These are phyloP conservation scores for Pinus tabuliformis DNA, from an alignment of 75 land plant species.

Conservation along the genomic window DNA sequence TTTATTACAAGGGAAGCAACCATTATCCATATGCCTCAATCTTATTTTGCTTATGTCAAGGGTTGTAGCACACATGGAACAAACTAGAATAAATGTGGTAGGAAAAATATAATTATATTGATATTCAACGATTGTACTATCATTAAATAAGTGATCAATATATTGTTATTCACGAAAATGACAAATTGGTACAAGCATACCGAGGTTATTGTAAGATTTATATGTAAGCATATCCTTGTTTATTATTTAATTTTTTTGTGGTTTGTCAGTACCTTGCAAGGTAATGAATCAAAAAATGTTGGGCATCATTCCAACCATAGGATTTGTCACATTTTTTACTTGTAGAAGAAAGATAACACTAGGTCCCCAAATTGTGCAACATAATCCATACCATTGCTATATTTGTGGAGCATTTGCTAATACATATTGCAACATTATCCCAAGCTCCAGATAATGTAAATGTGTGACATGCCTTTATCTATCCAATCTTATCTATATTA, in stretches of 20 bases:
- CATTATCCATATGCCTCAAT: no score
- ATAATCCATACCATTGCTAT: slow-evolving; percentile 74
- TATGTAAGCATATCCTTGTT: not conserved
- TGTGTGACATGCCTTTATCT: slow-evolving; percentile 24
- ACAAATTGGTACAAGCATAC: no score
- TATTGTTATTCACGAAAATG: no score
- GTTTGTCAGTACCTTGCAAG: slow-evolving; percentile 21
- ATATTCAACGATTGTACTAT: no score
- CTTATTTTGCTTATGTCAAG: no score
- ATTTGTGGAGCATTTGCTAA: slow-evolving; percentile 94
- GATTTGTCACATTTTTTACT: slow-evolving; percentile 92
- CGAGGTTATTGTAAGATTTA: not conserved
- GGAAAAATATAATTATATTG: no score
- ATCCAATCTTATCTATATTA: no score
- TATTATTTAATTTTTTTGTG: not conserved
- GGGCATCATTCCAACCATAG: slow-evolving; percentile 73
- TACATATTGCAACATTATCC: slow-evolving; percentile 59
- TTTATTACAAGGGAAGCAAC: no score
- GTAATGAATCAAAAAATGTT: slow-evolving; percentile 78
- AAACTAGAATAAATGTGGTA: no score
- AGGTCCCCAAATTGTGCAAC: slow-evolving; percentile 70
- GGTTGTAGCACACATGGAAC: no score
- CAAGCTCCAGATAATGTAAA: slow-evolving; percentile 82
- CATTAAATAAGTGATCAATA: no score
- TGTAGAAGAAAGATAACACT: slow-evolving; percentile 76